Evolutionary conservation across 768 basidiomycete genomes (phyloP), one percentile per base, ranked within the genome.

Genomic region (Termitomyces sp.): DNA sequence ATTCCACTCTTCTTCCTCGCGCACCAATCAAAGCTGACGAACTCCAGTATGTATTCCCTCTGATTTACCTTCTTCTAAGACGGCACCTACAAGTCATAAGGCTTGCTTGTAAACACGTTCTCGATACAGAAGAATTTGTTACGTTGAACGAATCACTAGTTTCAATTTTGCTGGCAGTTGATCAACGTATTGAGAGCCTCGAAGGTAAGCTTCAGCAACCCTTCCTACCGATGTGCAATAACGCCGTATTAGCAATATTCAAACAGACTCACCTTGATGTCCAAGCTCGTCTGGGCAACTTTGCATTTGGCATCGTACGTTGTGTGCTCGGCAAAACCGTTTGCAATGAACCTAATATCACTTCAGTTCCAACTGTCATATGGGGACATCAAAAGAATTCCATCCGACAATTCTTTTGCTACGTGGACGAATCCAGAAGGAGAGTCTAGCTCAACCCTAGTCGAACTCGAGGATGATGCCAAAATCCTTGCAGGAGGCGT

Each of bases 301-400:
- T 75, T 46, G 75, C 76, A 3, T 77, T 77, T 60, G 76, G 76
- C 11, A 68, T 77, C 49, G 76, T 76, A 47, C 52, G 72, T 62
- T 36, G 14, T 40, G 3, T 37, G 20, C 29, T 36, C 29, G 6
- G 34, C 45, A 59, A 14, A n/a, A 56, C 2, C 38, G 17, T 25
- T 34, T 14, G 10, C 10, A 3, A n/a, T 38, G 5, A 5, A 51
- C 31, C 36, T 42, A 36, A 56, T 49, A 11, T 56, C 34, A 46
- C 10, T 37, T 1, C 20, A 73, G 74, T 74, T 75, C 58, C 71
- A 73, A 60, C 65, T 73, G 8, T 71, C 74, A 9, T 74, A 72
- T 53, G 74, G 74, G 6, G 72, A 74, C 65, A 67, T 75, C 52
- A 65, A 69, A 59, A 60, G 73, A 20, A 63, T 70, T 10, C 74